Evolutionary conservation across 257 asterid genomes (phyloP), one percentile per base, ranked within the genome.

Genomic region (Solanum chiquidenum): DNA sequence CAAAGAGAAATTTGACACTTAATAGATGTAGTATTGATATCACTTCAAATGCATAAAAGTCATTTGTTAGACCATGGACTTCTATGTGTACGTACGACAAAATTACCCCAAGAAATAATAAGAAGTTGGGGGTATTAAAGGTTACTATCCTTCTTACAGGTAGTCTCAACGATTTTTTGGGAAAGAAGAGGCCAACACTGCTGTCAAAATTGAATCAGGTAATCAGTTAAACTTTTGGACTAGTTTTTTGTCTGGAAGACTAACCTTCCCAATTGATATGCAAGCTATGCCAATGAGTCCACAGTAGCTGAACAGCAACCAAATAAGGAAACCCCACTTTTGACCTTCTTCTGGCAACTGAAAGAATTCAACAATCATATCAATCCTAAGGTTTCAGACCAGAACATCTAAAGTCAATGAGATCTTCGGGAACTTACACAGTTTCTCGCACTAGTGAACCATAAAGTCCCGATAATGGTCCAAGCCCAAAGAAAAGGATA

Each of bases 311-410:
- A 97, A 96, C 82, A 96, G 94, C 89, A 97, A 92, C 98, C 99
- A 97, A 91, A 97, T 97, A 69, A 95, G 98, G 91, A 96, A 97
- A 79, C 99, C 99, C 99, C 99, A 96, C 84, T 96, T 95, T 92
- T 97, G 99, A 88, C 99, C 99, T 76, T 97, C 98, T 94, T 96
- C 94, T 5, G 98, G 98, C 93, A 97, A 86, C 99, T 92, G 92
- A 71, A 86, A 88, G 84, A 52, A 86, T 82, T 76, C 68, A 42
- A n/a, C 64, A 71, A 31, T 89, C 77, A 80, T 62, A 71, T 62
- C 74, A 33, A 38, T 33, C 52, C 18, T 35, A 86, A 60, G 84
- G 37, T 49, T 49, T 44, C 69, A 20, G 38, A 73, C 35, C 27
- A 2, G 33, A 86, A 72, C 34, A 72, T 33, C 37, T 42, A 13